Base-by-base conservation (phyloP, 2,329 filamentous ascomycete genomes). In the Sporothrix brasiliensis region DNA sequence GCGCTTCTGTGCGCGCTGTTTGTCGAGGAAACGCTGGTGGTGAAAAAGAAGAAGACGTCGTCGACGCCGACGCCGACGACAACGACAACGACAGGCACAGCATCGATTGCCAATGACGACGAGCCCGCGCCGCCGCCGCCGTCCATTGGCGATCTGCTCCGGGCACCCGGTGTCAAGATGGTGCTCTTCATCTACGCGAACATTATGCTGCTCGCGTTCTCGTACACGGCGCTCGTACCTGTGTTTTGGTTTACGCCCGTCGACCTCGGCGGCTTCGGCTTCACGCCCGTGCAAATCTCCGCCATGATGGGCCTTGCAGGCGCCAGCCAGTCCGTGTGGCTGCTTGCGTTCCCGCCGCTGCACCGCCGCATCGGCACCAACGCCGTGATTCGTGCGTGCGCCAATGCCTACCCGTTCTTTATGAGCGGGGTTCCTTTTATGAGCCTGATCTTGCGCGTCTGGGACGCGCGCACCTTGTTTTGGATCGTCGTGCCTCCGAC, bases 171-270 rank as follows among this genome's bases (percentile, higher is more conserved):
- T 11, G 90, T 94, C 1, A 79, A 79, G n/a, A 81, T 84, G 34
- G 90, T 92, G 1, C 81, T 94, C 2, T 87, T 86, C 76, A 81
- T 89, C 53, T 92, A 90, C 77, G 84, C 83, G 1, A 87, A 92
- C 76, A 83, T 88, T 53, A 89, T 89, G 84, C 78, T 92, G 2
- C 85, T 94, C 4, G 91, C 88, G 0, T 88, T 91, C 72, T 84
- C 87, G 1, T 94, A 90, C 78, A 94, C 91, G 0, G 90, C 91
- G 70, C 82, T 93, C 52, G 77, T 86, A 1, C 89, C 91, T 0
- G 84, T 94, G 1, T 90, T 89, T 77, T 88, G 88, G 80, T 93
- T 85, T 79, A 92, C 89, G 0, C 82, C 84, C 2, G 75, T 90
- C 6, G 6, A 76, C 0, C 82, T 89, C 0, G 92, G 92, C 47